Evolutionary conservation across 257 asterid species (phyloP).

Genomic region (Nicotiana tabacum): DNA sequence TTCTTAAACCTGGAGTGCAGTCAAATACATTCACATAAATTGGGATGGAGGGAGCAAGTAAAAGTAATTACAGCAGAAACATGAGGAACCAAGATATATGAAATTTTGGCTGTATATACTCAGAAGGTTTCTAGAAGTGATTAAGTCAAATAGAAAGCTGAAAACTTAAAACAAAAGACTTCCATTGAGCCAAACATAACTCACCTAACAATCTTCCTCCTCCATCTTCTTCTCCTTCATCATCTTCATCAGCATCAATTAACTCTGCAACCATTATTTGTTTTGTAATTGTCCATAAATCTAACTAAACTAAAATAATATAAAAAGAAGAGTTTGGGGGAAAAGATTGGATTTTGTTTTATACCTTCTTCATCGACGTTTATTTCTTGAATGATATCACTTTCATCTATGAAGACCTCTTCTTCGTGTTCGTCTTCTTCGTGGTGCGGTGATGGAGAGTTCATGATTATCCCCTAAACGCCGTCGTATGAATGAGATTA

Average conservation of each 20-base stretch:
- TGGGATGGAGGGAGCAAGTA: neutral
- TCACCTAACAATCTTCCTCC: constrained; percentile 29
- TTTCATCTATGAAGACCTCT: constrained; percentile 53
- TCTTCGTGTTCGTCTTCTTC: constrained; percentile 34
- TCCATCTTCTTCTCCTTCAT: constrained; percentile 34
- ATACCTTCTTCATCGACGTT: constrained; percentile 78
- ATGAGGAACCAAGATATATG: neutral
- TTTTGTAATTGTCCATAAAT: neutral
- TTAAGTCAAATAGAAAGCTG: constrained; percentile 2
- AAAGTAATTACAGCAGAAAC: neutral
- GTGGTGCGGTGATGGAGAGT: constrained; percentile 8
- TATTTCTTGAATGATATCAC: constrained; percentile 57
- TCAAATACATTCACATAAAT: too few relatives aligned
- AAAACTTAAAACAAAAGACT: neutral
- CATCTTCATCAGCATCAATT: constrained; percentile 75
- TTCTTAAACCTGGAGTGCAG: too few relatives aligned
- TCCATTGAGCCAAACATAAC: neutral
- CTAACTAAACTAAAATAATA: neutral
- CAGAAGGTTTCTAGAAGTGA: constrained; percentile 9
- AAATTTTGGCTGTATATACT: neutral
- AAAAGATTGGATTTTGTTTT: neutral
- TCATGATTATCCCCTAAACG: neutral
- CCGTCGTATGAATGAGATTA: neutral
- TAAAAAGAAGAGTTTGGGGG: neutral
- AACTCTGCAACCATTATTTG: constrained; percentile 49